These are phyloP conservation scores for Limnomonas spitsbergensis DNA, from an alignment of 139 green algal species.

Conservation along the genomic window DNA sequence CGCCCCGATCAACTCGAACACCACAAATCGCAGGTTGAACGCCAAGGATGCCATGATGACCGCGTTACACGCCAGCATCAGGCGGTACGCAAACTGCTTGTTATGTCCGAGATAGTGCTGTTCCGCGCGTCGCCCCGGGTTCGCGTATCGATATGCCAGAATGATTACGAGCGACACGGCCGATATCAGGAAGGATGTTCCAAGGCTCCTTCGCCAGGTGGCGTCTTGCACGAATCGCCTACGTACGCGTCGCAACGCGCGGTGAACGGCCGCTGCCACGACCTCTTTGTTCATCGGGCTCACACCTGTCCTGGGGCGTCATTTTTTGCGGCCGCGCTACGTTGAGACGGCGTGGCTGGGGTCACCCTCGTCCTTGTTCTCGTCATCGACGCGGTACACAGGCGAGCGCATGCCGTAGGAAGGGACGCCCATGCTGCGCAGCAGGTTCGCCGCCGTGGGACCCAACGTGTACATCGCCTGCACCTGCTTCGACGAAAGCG, in stretches of 20 bases:
- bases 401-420: conserved; percentile 5
- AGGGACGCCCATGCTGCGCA: background rate
- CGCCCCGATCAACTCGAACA: background rate
- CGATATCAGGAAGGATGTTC: too few species aligned
- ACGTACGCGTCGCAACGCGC: too few species aligned
- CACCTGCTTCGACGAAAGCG: background rate
- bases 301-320: too few species aligned
- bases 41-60: background rate
- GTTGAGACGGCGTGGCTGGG: too few species aligned
- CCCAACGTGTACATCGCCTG: background rate
- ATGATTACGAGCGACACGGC: background rate
- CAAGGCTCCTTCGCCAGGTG: too few species aligned
- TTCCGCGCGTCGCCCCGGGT: background rate
- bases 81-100: background rate
- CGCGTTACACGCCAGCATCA: background rate
- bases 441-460: background rate
- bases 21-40: background rate
- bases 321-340: too few species aligned
- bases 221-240: too few species aligned
- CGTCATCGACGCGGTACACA: conserved; percentile 1
- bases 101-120: background rate
- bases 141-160: background rate
- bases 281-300: too few species aligned
- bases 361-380: too few species aligned
- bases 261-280: too few species aligned